These are phyloP conservation scores for Geotrichum histeridarum DNA, from an alignment of 1,139 yeast species.

Conservation along the genomic window DNA sequence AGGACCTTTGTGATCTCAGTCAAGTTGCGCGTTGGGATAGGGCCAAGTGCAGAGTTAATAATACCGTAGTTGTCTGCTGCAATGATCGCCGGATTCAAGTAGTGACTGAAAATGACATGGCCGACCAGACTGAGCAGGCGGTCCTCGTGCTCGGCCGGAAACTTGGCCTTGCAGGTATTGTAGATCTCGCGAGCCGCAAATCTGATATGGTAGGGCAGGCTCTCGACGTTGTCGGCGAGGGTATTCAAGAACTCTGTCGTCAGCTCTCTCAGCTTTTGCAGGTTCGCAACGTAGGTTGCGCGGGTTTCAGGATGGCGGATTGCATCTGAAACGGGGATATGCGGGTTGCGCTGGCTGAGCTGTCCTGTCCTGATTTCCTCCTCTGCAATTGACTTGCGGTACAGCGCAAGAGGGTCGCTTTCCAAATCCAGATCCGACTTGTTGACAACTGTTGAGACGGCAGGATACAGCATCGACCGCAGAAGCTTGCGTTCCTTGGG, in stretches of 20 bases:
- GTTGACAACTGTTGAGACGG: slow-evolving; percentile 46
- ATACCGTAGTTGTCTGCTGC: slow-evolving; percentile 65
- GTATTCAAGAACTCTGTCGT: slow-evolving; percentile 55
- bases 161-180: slow-evolving; percentile 40
- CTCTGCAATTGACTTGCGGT: slow-evolving; percentile 44
- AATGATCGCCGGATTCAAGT: slow-evolving; percentile 59
- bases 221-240: slow-evolving; percentile 41
- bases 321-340: slow-evolving; percentile 58
- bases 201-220: slow-evolving; percentile 61
- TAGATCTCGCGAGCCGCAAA: slow-evolving; percentile 44
- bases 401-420: slow-evolving; percentile 67
- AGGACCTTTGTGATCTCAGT: slow-evolving; percentile 55
- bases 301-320: slow-evolving; percentile 74
- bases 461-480: slow-evolving; percentile 52
- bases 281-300: slow-evolving; percentile 60
- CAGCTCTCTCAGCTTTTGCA: slow-evolving; percentile 69
- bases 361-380: slow-evolving; percentile 45
- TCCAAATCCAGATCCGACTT: slow-evolving; percentile 63
- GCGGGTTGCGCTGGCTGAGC: slow-evolving; percentile 43
- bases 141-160: slow-evolving; percentile 46
- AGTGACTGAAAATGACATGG: slow-evolving; percentile 58
- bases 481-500: slow-evolving; percentile 57
- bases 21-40: slow-evolving; percentile 48
- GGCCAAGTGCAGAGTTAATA: slow-evolving; percentile 36
- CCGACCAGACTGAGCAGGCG: slow-evolving; percentile 65